Base-by-base conservation (phyloP, 441 rosid species). In the Croton laevigatus region DNA sequence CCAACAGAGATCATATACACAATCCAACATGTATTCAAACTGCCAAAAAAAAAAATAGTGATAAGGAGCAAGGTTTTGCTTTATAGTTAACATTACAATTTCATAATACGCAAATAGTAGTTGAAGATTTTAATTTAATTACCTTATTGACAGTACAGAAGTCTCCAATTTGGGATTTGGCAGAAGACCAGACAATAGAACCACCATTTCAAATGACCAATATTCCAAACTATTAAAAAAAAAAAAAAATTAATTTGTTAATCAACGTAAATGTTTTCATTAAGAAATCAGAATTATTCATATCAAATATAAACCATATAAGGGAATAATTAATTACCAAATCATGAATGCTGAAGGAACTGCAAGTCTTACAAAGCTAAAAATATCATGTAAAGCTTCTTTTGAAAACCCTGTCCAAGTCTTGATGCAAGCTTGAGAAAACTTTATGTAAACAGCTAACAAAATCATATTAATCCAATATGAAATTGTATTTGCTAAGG, bases 141-240 rank as follows among this genome's bases (percentile, higher is more conserved):
- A 91, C 93, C 97, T 83, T 73, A 91, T 79, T 32, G 93, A 88
- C 63, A 89, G 72, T 37, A 88, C 95, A 66, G 88, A 89, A 55
- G 93, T 89, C 76, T 91, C 89, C 4, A 89, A 79, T 72, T 86
- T 80, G 17, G 93, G 89, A 70, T 89, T 86, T 40, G 91, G 91
- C 54, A 88, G 86, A 61, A 86, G 90, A 49, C 95, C 95, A 20
- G 89, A 86, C 6, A 91, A 78, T 42, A 91, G 85, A 73, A 89
- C 83, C 20, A 91, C 77, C 87, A 85, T 71, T 77, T 91, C 95
- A 53, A 81, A 91, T 19, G 93, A 89, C 95, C 97, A 91, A 70
- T 86, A 88, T 73, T 88, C 93, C 67, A 77, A 64, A 66, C 80
- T 76, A 34, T 27, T 1, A 27, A 27, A 27, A 27, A 27, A 27